Conservation (phyloP, 1,284 basidiomycete genomes). For the Ceratobasidium sp. region DNA sequence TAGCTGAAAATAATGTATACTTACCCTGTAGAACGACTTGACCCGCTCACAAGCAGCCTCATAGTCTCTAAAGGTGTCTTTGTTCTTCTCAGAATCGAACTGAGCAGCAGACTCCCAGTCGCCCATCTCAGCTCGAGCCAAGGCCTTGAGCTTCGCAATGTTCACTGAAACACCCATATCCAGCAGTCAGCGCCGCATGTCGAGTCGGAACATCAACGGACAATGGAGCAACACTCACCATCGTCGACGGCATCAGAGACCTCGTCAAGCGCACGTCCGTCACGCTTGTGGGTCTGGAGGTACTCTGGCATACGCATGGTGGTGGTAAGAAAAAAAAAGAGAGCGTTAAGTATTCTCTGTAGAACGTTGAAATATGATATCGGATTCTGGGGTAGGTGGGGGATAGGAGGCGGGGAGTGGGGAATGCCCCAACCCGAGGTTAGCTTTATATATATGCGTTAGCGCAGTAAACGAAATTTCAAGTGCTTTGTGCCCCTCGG, state of each 20-base stretch:
- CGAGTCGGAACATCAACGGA: conserved; percentile 5
- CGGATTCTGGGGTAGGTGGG: conserved; percentile 30
- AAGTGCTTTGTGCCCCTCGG: conserved; percentile 7
- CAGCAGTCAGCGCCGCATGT: conserved; percentile 8
- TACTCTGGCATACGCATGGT: conserved; percentile 43
- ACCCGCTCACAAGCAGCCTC: conserved; percentile 83
- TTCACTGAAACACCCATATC: conserved; percentile 52
- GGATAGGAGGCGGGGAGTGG: conserved; percentile 29
- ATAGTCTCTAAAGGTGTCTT: conserved; percentile 65
- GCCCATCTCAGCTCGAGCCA: conserved; percentile 33
- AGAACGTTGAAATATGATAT: conserved; percentile 20
- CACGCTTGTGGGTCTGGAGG: conserved; percentile 40
- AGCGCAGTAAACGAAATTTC: not conserved
- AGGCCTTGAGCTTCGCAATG: conserved; percentile 55
- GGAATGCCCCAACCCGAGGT: conserved; percentile 12
- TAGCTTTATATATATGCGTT: conserved; percentile 33
- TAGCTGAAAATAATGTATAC: not conserved
- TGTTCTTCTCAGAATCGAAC: conserved; percentile 85
- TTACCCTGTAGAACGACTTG: conserved; percentile 83
- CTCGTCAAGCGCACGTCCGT: conserved; percentile 68
- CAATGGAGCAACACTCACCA: conserved; percentile 61
- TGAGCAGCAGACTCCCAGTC: conserved; percentile 72
- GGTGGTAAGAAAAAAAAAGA: conserved; percentile 11
- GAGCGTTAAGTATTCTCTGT: conserved; percentile 3
- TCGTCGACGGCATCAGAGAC: conserved; percentile 82